Evolutionary conservation across 345 rosid genomes (phyloP), one percentile per base, ranked within the genome.

Genomic region (Eucalyptus tenuipes): DNA sequence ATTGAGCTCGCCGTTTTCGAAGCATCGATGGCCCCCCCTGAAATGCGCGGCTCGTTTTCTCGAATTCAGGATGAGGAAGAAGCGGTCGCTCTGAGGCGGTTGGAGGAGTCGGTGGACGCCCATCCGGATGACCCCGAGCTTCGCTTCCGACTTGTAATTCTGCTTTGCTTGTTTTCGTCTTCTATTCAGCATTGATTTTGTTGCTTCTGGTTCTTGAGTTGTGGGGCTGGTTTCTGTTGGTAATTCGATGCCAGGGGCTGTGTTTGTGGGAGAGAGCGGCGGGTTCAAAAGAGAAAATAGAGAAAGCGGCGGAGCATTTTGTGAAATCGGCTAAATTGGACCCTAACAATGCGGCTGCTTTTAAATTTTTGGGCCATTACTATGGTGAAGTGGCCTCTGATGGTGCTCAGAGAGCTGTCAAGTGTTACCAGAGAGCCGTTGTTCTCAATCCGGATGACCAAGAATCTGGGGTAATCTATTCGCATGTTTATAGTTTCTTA

Each of bases 361-460:
- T 98, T 87, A 93, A 88, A 89, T 97, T 95, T 89, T 89, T 98
- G 92, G 99, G 99, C 15, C 95, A 94, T 91, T 94, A 95, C 91
- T 97, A 97, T 87, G 89, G 92, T 49, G 85, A 87, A 64, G 91
- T 93, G 88, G 87, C 91, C 44, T 47, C 84, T 44, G 88, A 57
- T 24, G 99, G 95, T 92, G 79, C 89, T 49, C 95, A 93, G 66
- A 95, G 99, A 91, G 98, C 99, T 86, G 91, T 95, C 75, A 98
- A 97, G 91, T 98, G 99, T 93, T 96, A 95, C 90, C 99, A 95
- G 90, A 94, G 99, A 92, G 96, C 98, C 16, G 90, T 97, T 75
- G 52, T 94, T 42, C 94, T 98, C 59, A 87, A 92, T 87, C 95
- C 98, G 3, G 92, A 94, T 84, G 99, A 98, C 92, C 91, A 94